phyloP scores from a whole-genome alignment of 176 grass and related monocot species.

The Calamus simplicifolius region DNA sequence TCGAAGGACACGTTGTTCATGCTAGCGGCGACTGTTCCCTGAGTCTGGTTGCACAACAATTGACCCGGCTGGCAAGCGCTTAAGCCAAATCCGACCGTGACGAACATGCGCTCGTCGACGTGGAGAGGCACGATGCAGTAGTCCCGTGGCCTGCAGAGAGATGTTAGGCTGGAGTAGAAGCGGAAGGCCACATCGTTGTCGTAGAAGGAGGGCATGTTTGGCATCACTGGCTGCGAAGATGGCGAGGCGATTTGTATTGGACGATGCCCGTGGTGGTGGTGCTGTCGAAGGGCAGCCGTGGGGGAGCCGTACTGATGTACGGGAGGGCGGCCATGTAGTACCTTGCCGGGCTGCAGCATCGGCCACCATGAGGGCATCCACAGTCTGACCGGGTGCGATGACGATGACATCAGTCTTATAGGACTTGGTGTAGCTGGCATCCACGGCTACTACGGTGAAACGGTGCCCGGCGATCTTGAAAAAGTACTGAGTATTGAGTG shows the following conservation, averaged over 20 bases:
- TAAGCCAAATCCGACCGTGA: slow-evolving; percentile 34
- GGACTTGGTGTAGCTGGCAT: slow-evolving; percentile 55
- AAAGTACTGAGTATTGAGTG: slow-evolving; percentile 65
- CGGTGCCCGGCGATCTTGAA: slow-evolving; percentile 55
- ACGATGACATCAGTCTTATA: slow-evolving; percentile 59
- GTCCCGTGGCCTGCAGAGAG: slow-evolving; percentile 23
- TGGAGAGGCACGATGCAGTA: slow-evolving; percentile 26
- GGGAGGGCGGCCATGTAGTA: slow-evolving; percentile 49
- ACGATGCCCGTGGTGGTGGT: slow-evolving; percentile 32
- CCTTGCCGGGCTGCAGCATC: slow-evolving; percentile 19
- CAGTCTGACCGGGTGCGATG: slow-evolving; percentile 56
- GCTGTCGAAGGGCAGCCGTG: slow-evolving; percentile 1
- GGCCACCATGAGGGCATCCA: slow-evolving; percentile 54
- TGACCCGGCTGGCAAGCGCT: slow-evolving; percentile 20
- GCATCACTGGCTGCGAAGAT: slow-evolving; percentile 3
- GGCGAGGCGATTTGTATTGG: slow-evolving; percentile 15
- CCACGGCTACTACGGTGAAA: slow-evolving; percentile 54
- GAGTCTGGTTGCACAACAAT: slow-evolving; percentile 15
- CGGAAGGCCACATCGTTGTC: slow-evolving; percentile 29
- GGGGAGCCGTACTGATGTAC: slow-evolving; percentile 27
- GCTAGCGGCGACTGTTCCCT: slow-evolving; percentile 12
- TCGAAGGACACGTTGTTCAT: slow-evolving; percentile 73
- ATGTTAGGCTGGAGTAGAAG: slow-evolving; percentile 43
- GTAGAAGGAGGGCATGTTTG: slow-evolving; percentile 17
- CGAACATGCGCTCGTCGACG: slow-evolving; percentile 50